Percentiles rank a stretch among this genome's conserved stretches.
Conservation (phyloP, 495 filamentous ascomycete species). For the Haplographium delicatum region DNA sequence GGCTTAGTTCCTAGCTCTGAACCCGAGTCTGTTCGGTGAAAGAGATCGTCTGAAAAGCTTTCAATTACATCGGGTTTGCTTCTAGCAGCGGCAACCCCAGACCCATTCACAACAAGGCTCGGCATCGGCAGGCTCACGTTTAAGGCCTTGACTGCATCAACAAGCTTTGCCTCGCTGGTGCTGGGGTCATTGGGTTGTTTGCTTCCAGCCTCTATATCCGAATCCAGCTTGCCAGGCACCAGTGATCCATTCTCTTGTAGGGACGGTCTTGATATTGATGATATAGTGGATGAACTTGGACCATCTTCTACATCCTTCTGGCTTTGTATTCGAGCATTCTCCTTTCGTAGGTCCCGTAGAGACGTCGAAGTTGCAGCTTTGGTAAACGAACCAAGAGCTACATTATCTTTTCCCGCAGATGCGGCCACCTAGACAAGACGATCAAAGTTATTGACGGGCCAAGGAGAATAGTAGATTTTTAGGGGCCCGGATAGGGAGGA, state of each 20-base stretch:
- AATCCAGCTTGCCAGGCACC: background rate
- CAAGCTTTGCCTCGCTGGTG: slow-evolving; percentile 28
- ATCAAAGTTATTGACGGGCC: background rate
- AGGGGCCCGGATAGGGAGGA: background rate
- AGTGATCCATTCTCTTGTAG: background rate
- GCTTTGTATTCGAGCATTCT: slow-evolving; percentile 11
- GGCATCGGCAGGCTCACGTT: slow-evolving; percentile 32
- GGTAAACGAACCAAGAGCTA: slow-evolving; percentile 25
- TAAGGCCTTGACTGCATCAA: slow-evolving; percentile 34
- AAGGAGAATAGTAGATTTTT: background rate
- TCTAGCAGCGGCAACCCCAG: slow-evolving; percentile 19
- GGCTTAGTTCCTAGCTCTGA: slow-evolving; percentile 75
- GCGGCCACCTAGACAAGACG: slow-evolving; percentile 44
- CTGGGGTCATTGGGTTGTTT: background rate
- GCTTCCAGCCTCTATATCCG: background rate
- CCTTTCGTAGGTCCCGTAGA: slow-evolving; percentile 18
- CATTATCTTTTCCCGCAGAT: slow-evolving; percentile 43
- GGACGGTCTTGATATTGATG: no score
- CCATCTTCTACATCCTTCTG: slow-evolving; percentile 1
- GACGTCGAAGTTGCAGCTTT: slow-evolving; percentile 16
- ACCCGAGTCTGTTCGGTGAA: slow-evolving; percentile 56
- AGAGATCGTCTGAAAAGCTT: slow-evolving; percentile 27
- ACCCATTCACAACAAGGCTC: slow-evolving; percentile 47
- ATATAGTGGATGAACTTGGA: background rate
- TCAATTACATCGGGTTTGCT: slow-evolving; percentile 17